Evolutionary conservation across 2,329 filamentous ascomycete species (phyloP).

Genomic region (Botrytis fragariae): DNA sequence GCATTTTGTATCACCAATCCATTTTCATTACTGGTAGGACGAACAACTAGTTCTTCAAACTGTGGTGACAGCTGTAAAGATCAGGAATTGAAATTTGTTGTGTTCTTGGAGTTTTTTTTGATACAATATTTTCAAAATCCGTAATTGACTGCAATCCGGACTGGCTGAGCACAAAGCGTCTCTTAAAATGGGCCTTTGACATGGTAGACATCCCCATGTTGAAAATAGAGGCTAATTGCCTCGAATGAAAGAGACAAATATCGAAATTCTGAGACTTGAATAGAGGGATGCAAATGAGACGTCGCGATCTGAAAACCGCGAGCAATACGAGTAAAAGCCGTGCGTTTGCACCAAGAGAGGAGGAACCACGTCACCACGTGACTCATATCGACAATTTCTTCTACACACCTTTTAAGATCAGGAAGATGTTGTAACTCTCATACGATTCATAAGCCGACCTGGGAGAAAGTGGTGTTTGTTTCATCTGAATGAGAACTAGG

Average conservation of each 20-base stretch:
- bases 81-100: neutral
- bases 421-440: neutral
- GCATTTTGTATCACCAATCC: neutral
- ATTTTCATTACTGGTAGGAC: neutral
- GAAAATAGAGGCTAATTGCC: neutral
- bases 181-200: neutral
- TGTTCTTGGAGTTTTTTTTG: neutral
- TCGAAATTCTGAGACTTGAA: neutral
- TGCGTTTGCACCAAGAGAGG: neutral
- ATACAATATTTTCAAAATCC: neutral
- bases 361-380: neutral
- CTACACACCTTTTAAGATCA: neutral
- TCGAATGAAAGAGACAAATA: neutral
- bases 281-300: neutral
- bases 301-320: neutral
- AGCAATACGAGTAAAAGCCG: neutral
- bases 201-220: neutral
- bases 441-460: neutral
- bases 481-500: neutral
- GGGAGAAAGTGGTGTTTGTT: neutral
- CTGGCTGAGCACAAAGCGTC: neutral
- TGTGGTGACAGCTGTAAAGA: too few species aligned
- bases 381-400: rapidly evolving
- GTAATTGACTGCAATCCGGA: neutral
- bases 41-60: too few species aligned